Evolutionary conservation across 768 basidiomycete genomes (phyloP).

Genomic region (Kwoniella mangroviensis): DNA sequence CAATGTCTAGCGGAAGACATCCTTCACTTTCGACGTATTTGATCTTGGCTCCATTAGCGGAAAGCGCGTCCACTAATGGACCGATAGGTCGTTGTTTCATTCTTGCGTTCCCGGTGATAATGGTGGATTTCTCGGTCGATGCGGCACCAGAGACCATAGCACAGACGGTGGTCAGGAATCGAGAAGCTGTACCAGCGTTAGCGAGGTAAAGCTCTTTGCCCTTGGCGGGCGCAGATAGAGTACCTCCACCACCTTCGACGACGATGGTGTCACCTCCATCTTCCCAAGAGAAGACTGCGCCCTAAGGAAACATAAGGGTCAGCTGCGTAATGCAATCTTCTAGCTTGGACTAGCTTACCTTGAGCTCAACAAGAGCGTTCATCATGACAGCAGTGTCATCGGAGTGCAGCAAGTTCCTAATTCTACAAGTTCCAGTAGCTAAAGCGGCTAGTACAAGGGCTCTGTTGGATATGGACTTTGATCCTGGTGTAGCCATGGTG

Average conservation of each 20-base stretch:
- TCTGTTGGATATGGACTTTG: slow-evolving; percentile 94
- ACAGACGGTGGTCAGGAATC: slow-evolving; percentile 96
- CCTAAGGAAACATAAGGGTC: slow-evolving; percentile 61
- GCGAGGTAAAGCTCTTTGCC: slow-evolving; percentile 92
- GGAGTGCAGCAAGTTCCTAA: slow-evolving; percentile 90
- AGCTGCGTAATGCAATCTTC: slow-evolving; percentile 10
- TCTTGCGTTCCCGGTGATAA: slow-evolving; percentile 94
- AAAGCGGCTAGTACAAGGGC: slow-evolving; percentile 92
- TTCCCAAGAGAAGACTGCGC: slow-evolving; percentile 91
- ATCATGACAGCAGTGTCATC: slow-evolving; percentile 99
- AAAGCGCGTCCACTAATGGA: slow-evolving; percentile 87
- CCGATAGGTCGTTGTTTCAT: slow-evolving; percentile 99
- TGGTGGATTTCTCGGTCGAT: slow-evolving; percentile 61
- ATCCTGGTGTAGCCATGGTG: slow-evolving; percentile 87
- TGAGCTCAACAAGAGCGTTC: slow-evolving; percentile 83
- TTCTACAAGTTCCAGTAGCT: slow-evolving; percentile 80
- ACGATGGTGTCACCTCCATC: slow-evolving; percentile 94
- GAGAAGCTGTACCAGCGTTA: slow-evolving; percentile 96
- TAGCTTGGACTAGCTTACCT: slow-evolving; percentile 62
- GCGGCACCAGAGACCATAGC: slow-evolving; percentile 67
- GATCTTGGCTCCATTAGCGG: slow-evolving; percentile 77
- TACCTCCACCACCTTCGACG: slow-evolving; percentile 83
- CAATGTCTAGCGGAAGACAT: slow-evolving; percentile 80
- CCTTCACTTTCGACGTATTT: slow-evolving; percentile 77
- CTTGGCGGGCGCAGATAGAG: slow-evolving; percentile 72